Percentiles rank a stretch among this genome's conserved stretches.
These are phyloP conservation scores for Alternaria hordeiaustralica DNA, from an alignment of 2,329 filamentous ascomycete genomes.

Conservation along the genomic window DNA sequence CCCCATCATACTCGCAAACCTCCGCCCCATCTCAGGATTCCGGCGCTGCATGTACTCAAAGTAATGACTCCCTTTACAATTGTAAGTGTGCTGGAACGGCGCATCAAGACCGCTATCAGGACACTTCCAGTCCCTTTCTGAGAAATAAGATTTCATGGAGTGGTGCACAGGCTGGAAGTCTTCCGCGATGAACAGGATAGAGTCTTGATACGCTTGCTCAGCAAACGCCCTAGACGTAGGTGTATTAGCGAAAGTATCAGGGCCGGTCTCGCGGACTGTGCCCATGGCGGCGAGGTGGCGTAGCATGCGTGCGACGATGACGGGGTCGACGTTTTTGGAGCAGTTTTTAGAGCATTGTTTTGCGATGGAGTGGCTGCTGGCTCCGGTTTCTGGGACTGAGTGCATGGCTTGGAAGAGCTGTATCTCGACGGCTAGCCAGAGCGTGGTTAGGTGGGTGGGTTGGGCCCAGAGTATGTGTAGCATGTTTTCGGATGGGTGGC, in stretches of 20 bases:
- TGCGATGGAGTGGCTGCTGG: constrained; percentile 20
- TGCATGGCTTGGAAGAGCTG: constrained; percentile 32
- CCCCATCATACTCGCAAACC: constrained; percentile 39
- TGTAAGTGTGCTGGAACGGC: constrained; percentile 30
- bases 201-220: constrained; percentile 27
- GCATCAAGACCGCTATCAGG: constrained; percentile 24
- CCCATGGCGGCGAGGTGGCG: constrained; percentile 37
- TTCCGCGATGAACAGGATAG: constrained; percentile 29
- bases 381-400: constrained; percentile 12
- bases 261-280: constrained; percentile 26
- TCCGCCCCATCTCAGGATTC: constrained; percentile 27
- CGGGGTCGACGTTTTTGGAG: constrained; percentile 17
- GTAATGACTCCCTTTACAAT: constrained; percentile 26
- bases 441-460: constrained; percentile 24
- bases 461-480: constrained; percentile 31
- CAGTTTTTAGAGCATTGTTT: constrained; percentile 16
- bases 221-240: constrained; percentile 22
- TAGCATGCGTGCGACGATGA: constrained; percentile 36
- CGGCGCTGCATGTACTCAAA: constrained; percentile 33
- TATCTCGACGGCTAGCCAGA: constrained; percentile 30
- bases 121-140: constrained; percentile 17
- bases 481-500: constrained; percentile 32
- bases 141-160: constrained; percentile 24
- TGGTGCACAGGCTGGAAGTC: constrained; percentile 29
- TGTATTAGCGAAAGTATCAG: constrained; percentile 26